phyloP scores from a whole-genome alignment of 2,329 filamentous ascomycete species.

The Neopestalotiopsis clavispora region DNA sequence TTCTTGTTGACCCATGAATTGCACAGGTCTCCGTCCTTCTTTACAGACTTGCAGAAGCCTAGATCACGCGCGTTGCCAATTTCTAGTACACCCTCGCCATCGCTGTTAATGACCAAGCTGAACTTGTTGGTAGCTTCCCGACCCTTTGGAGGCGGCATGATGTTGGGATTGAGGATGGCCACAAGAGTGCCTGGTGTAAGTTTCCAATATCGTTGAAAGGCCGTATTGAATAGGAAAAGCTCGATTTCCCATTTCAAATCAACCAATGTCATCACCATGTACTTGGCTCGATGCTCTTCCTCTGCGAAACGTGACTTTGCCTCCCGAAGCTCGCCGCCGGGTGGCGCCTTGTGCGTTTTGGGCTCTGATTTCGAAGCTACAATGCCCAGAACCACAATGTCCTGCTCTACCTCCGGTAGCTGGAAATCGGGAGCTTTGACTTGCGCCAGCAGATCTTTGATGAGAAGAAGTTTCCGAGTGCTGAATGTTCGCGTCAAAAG shows the following conservation, averaged over 20 bases:
- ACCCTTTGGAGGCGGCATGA: slow-evolving; percentile 84
- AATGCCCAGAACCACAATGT: slow-evolving; percentile 88
- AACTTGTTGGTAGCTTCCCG: slow-evolving; percentile 82
- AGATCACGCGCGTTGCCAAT: slow-evolving; percentile 84
- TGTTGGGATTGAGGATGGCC: slow-evolving; percentile 87
- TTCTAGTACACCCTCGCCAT: slow-evolving; percentile 88
- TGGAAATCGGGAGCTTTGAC: slow-evolving; percentile 85
- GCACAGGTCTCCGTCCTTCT: slow-evolving; percentile 83
- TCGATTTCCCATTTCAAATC: slow-evolving; percentile 92
- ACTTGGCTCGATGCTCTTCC: slow-evolving; percentile 73
- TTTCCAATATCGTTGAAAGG: slow-evolving; percentile 93
- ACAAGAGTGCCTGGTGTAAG: slow-evolving; percentile 89
- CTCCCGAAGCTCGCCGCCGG: slow-evolving; percentile 47
- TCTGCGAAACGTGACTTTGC: slow-evolving; percentile 40
- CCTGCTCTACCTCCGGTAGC: slow-evolving; percentile 80
- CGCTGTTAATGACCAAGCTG: slow-evolving; percentile 82
- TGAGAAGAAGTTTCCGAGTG: slow-evolving; percentile 75
- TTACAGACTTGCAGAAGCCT: slow-evolving; percentile 83
- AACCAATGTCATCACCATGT: slow-evolving; percentile 88
- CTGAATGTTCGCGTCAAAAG: slow-evolving; percentile 79
- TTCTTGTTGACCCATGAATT: slow-evolving; percentile 85
- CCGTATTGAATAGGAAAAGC: slow-evolving; percentile 88
- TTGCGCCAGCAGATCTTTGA: slow-evolving; percentile 80
- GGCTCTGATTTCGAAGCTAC: slow-evolving; percentile 89
- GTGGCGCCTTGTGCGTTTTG: slow-evolving; percentile 57